These are phyloP conservation scores for Fomitopsis pinicola DNA, from an alignment of 1,284 basidiomycete genomes.

Conservation along the genomic window DNA sequence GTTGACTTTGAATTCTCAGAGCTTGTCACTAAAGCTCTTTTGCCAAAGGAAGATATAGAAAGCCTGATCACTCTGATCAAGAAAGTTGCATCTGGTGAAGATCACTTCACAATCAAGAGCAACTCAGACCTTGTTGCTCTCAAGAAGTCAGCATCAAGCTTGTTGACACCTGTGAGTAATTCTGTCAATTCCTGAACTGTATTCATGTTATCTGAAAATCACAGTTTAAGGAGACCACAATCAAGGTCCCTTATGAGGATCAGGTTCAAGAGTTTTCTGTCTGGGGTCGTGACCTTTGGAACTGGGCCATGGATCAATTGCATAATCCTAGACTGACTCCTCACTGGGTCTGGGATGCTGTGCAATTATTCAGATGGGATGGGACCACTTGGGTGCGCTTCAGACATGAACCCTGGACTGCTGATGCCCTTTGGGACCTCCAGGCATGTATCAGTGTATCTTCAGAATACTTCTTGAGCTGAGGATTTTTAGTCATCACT, in stretches of 20 bases:
- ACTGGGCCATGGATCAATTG: conserved; percentile 23
- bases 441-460: too few species aligned
- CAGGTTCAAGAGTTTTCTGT: conserved; percentile 16
- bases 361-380: conserved; percentile 19
- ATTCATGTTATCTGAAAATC: conserved; percentile 1
- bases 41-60: conserved; percentile 15
- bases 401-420: conserved; percentile 28
- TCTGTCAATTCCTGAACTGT: too few species aligned
- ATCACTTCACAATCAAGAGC: conserved; percentile 7
- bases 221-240: conserved; percentile 12
- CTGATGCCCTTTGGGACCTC: conserved; percentile 22
- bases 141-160: conserved; percentile 5
- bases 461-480: neutral
- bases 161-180: conserved; percentile 8
- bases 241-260: conserved; percentile 27
- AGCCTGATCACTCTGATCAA: conserved; percentile 15
- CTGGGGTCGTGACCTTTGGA: conserved; percentile 17
- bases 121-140: conserved; percentile 5
- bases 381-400: conserved; percentile 19
- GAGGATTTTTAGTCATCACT: conserved; percentile 7
- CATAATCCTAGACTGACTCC: conserved; percentile 18
- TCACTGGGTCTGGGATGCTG: conserved; percentile 26
- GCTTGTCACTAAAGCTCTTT: conserved; percentile 15
- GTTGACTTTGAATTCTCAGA: conserved; percentile 26
- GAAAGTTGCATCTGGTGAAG: neutral